phyloP scores from a whole-genome alignment of 768 basidiomycete species.

The Tylopilus sp. region DNA sequence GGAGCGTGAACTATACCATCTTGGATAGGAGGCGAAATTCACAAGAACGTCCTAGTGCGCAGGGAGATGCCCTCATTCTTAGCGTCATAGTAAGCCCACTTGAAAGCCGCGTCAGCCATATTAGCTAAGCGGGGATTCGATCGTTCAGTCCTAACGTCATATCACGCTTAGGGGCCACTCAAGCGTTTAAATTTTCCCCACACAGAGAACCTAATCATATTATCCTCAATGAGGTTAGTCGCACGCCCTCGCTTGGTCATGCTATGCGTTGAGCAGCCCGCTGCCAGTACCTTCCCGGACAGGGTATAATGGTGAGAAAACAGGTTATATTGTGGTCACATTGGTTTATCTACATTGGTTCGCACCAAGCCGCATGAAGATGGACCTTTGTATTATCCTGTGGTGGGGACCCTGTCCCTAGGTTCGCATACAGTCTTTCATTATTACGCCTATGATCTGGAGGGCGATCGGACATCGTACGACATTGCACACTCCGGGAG shows the following conservation, averaged over 20 bases:
- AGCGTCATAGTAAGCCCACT: conserved; percentile 52
- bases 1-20: conserved; percentile 2
- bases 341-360: conserved; percentile 1
- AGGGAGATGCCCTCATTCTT: conserved; percentile 72
- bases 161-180: conserved; percentile 59
- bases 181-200: conserved; percentile 59
- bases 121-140: conserved; percentile 37
- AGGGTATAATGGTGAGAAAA: conserved; percentile 83
- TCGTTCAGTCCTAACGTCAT: conserved; percentile 81
- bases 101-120: not conserved
- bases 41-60: conserved; percentile 64
- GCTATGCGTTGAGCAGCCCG: conserved; percentile 13
- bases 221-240: conserved; percentile 76
- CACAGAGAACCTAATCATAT: conserved; percentile 81
- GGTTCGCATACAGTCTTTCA: conserved; percentile 81
- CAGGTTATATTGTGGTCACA: conserved; percentile 8
- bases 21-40: conserved; percentile 64
- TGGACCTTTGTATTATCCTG: conserved; percentile 82
- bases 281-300: conserved; percentile 84
- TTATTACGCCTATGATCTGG: conserved; percentile 62
- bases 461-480: conserved; percentile 9
- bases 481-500: conserved; percentile 38
- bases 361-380: conserved; percentile 81
- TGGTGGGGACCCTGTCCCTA: conserved; percentile 88
- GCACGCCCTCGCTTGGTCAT: not conserved